phyloP scores from a whole-genome alignment of 352 stramenopile species.

The Globisporangium iwayamae region DNA sequence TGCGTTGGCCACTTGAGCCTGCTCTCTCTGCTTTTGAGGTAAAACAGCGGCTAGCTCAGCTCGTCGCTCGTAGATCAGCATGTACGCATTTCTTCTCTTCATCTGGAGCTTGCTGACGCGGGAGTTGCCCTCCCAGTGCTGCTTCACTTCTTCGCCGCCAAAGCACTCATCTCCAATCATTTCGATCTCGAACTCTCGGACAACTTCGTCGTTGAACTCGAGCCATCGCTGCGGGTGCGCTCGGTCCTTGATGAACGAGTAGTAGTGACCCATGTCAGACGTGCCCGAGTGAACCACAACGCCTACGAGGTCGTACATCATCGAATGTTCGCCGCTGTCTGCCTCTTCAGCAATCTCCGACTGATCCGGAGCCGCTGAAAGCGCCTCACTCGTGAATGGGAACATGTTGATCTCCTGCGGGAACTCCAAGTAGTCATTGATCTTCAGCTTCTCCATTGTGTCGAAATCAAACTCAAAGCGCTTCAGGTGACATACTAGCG shows the following conservation, averaged over 20 bases:
- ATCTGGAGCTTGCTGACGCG: constrained; percentile 37
- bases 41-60: background rate
- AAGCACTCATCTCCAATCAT: constrained; percentile 87
- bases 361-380: constrained; percentile 7
- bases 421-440: constrained; percentile 85
- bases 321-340: background rate
- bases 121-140: constrained; percentile 47
- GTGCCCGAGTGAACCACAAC: constrained; percentile 92
- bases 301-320: constrained; percentile 87
- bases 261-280: constrained; percentile 93
- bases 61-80: constrained; percentile 71
- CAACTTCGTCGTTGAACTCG: constrained; percentile 91
- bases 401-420: constrained; percentile 88
- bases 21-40: background rate
- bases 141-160: constrained; percentile 77
- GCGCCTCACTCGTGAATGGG: constrained; percentile 82
- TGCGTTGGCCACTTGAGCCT: background rate
- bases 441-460: constrained; percentile 86
- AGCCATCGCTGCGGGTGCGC: constrained; percentile 59
- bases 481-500: constrained; percentile 82
- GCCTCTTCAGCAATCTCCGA: background rate
- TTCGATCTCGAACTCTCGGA: constrained; percentile 74
- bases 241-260: constrained; percentile 90
- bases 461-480: constrained; percentile 90
- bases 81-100: constrained; percentile 70